Conservation (phyloP, 2,329 filamentous ascomycete genomes). For the Septoria petroselini region DNA sequence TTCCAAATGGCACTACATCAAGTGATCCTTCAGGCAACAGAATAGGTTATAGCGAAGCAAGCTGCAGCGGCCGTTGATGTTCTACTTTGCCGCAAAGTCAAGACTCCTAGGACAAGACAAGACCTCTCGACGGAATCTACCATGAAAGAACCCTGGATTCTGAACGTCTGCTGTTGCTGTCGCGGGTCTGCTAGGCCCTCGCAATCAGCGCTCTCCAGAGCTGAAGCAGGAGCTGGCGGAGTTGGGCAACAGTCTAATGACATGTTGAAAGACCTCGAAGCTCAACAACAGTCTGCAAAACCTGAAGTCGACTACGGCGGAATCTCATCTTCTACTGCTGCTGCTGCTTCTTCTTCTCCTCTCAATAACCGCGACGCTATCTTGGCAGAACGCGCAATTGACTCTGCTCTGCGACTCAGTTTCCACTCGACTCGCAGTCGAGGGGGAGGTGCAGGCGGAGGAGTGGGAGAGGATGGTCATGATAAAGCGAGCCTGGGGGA, state of each 20-base stretch:
- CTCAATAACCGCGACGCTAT: neutral
- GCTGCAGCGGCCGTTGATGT: neutral
- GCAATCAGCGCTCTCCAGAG: no score
- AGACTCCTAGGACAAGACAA: no score
- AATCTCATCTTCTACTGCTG: no score
- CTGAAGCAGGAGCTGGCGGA: no score
- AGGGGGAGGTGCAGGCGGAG: neutral
- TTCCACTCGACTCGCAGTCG: neutral
- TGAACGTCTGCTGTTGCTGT: slow-evolving; percentile 9
- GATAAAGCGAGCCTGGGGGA: no score
- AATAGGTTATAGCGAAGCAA: neutral
- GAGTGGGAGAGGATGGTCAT: no score
- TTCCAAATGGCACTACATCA: neutral
- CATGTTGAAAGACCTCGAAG: neutral
- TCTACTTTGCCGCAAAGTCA: neutral
- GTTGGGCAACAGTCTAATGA: no score
- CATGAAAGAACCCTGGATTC: slow-evolving; percentile 14
- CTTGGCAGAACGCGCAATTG: slow-evolving; percentile 10
- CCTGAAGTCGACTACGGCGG: neutral
- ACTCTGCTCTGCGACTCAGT: slow-evolving; percentile 10
- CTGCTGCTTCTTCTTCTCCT: no score
- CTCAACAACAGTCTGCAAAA: neutral
- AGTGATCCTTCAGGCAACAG: neutral
- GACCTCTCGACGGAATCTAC: neutral
- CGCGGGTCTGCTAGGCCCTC: neutral